Conservation (phyloP, 345 rosid species). For the Viola odorata region DNA sequence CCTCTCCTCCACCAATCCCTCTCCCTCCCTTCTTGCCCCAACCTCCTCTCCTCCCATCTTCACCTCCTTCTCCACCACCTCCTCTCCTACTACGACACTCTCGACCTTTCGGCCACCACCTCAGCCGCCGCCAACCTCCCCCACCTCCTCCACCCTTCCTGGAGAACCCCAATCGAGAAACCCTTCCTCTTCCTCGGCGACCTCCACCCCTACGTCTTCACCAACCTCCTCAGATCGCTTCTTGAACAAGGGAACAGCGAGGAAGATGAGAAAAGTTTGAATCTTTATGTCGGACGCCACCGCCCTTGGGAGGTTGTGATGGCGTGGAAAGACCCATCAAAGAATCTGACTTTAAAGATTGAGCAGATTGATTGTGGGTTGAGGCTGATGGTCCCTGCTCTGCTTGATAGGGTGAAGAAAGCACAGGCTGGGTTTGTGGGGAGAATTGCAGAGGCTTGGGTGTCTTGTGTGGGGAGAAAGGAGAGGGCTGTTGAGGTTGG, state of each 20-base stretch:
- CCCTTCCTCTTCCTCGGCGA: slow-evolving; percentile 89
- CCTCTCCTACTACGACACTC: slow-evolving; percentile 64
- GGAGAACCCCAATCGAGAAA: slow-evolving; percentile 62
- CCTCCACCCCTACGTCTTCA: slow-evolving; percentile 78
- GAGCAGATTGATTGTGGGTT: slow-evolving; percentile 79
- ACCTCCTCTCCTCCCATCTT: slow-evolving; percentile 46
- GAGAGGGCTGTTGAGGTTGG: slow-evolving; percentile 19
- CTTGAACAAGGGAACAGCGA: slow-evolving; percentile 36
- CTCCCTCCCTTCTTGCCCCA: slow-evolving; percentile 36
- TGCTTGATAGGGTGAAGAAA: slow-evolving; percentile 40
- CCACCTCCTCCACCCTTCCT: slow-evolving; percentile 62
- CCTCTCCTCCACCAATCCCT: slow-evolving; percentile 66
- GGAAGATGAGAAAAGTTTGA: not conserved
- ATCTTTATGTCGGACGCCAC: not conserved
- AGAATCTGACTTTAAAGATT: slow-evolving; percentile 31
- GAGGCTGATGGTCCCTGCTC: slow-evolving; percentile 69
- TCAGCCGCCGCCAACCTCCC: slow-evolving; percentile 42
- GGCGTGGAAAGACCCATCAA: slow-evolving; percentile 63
- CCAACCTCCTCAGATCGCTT: slow-evolving; percentile 64
- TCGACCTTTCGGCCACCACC: slow-evolving; percentile 55
- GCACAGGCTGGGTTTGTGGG: slow-evolving; percentile 42
- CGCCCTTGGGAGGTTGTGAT: slow-evolving; percentile 36
- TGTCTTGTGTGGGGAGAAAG: slow-evolving; percentile 13
- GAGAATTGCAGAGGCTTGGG: slow-evolving; percentile 46
- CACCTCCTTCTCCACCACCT: slow-evolving; percentile 67